Evolutionary conservation across 2,329 filamentous ascomycete species (phyloP), one percentile per base, ranked within the genome.

Genomic region (Venturia effusa): DNA sequence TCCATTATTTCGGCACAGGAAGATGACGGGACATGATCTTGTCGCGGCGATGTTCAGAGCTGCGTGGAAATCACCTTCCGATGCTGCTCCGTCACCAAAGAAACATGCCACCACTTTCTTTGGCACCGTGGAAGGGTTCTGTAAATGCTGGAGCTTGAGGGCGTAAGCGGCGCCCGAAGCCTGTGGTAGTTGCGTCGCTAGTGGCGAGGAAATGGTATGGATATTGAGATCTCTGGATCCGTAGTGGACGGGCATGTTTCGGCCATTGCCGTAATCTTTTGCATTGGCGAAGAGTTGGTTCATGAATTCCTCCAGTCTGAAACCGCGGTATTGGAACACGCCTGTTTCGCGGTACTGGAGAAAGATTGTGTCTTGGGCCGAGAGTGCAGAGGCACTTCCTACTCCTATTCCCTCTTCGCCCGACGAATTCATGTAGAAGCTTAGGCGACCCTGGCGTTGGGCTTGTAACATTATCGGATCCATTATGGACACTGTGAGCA

Each of bases 221-320:
- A 96, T 92, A 69, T 96, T 91, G 64, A 95, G 80, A 67, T 90
- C 86, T 64, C 82, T 84, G 74, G 88, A 92, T 59, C 92, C 92
- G 71, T 97, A 99, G 76, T 99, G 94, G 17, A 97, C 90, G 0
- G 94, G 94, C 94, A 99, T 99, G 71, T 96, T 97, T 67, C 93
- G 85, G 1, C 92, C 94, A 66, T 82, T 83, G 1, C 93, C 92
- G 0, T 81, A 75, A 70, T 99, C 94, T 67, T 90, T 84, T 63
- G 80, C 83, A 72, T 96, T 97, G 24, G 92, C 86, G 77, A 97
- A 97, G 10, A 99, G 78, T 74, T 99, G 94, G 69, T 85, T 88
- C 94, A 99, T 97, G 72, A 97, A 97, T 66, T 97, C 86, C 59
- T 87, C 85, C 57, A 95, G 81, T 0, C 85, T 89, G 73, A 93